Base-by-base conservation (phyloP, 1,139 yeast species). In the Magnusiomyces sp. region DNA sequence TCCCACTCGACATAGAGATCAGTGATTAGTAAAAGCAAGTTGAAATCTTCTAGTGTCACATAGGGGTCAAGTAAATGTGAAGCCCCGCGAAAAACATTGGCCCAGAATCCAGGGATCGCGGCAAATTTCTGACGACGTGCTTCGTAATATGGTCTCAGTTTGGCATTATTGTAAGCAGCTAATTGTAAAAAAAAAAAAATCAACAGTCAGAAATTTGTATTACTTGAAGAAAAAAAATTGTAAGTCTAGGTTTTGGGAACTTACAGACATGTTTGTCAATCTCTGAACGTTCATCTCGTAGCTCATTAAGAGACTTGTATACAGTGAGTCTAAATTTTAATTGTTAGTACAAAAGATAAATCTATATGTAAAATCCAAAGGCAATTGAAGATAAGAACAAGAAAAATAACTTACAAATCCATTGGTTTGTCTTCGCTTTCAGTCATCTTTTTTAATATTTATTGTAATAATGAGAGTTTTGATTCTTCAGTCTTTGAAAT, bases 31-130 rank as follows among this genome's bases (percentile, higher is more conserved):
- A 65, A 66, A 14, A 69, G 51, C 27, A 64, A 62, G 43, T 60
- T 60, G 46, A 55, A 54, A 54, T 69, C 72, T 37, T 66, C 70
- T 38, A 60, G 58, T 3, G 61, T 58, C 40, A 67, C 56, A 49
- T 55, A 62, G 38, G 65, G 69, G 37, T 60, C 60, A 41, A 64
- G 54, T 14, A 61, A 56, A 34, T 59, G 68, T 7, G 44, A 37
- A 41, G 62, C 54, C 13, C 57, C 55, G 38, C 63, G 66, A 23
- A 71, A 50, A 4, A 63, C 73, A 4, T 59, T 57, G 7, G 69
- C 60, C 74, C 74, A 71, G 55, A 71, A 71, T 43, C 58, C 53
- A 19, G 68, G 67, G n/a, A 69, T 57, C n/a, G 55, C 50, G 40
- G 49, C 52, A 34, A 66, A 56, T 16, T 58, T 47, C 14, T 52